phyloP scores from a whole-genome alignment of 2,329 filamentous ascomycete genomes.

The Talaromyces piceae region DNA sequence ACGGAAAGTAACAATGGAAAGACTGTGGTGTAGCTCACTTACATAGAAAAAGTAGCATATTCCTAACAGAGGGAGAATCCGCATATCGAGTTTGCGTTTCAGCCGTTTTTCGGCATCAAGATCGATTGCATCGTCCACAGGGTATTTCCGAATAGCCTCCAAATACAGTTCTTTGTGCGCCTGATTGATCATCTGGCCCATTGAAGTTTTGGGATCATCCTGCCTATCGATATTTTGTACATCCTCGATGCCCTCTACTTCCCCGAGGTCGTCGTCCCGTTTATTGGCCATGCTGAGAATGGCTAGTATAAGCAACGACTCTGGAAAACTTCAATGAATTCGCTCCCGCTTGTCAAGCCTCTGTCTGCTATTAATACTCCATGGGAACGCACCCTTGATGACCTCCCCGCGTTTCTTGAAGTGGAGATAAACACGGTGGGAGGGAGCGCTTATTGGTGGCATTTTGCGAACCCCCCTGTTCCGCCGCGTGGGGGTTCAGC shows the following conservation, averaged over 20 bases:
- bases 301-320: too few relatives aligned
- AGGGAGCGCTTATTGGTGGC: background rate
- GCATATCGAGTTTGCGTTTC: conserved; percentile 6
- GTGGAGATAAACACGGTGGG: background rate
- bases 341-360: too few relatives aligned
- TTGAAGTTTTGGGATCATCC: background rate
- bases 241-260: conserved; percentile 2
- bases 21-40: background rate
- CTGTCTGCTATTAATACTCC: background rate
- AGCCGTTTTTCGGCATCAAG: conserved; percentile 4
- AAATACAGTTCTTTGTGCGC: conserved; percentile 5
- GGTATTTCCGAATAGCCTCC: conserved; percentile 7
- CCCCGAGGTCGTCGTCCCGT: background rate
- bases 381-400: background rate
- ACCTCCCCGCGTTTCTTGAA: background rate
- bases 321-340: too few relatives aligned
- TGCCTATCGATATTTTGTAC: background rate
- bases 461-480: background rate
- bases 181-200: conserved; percentile 3
- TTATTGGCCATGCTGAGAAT: background rate
- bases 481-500: background rate
- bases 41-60: conserved; percentile 10
- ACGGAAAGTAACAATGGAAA: background rate
- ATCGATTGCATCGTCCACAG: conserved; percentile 6
- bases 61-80: conserved; percentile 4